These are phyloP conservation scores for Saturnispora halmiae DNA, from an alignment of 805 yeast species.

Conservation along the genomic window DNA sequence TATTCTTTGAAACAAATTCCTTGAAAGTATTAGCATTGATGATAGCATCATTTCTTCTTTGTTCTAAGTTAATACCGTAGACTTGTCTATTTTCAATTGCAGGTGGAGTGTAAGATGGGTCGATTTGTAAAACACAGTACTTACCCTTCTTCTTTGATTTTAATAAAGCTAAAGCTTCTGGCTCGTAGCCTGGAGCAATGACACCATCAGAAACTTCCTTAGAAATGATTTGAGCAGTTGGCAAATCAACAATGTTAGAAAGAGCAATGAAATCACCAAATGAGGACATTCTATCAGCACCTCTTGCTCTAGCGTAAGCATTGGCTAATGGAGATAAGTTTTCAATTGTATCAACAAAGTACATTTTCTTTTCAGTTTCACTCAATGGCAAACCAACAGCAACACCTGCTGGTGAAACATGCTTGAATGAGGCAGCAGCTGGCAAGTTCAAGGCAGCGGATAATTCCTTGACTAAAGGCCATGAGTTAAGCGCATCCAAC, in stretches of 20 bases:
- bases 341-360: constrained; percentile 91
- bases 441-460: constrained; percentile 91
- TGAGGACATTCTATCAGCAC: constrained; percentile 99
- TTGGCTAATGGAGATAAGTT: constrained; percentile 93
- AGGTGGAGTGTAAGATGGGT: constrained; percentile 86
- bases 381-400: constrained; percentile 93
- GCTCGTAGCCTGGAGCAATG: constrained; percentile 93
- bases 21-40: constrained; percentile 84
- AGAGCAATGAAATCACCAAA: constrained; percentile 98
- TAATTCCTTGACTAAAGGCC: constrained; percentile 97
- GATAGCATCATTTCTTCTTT: constrained; percentile 96
- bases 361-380: constrained; percentile 87
- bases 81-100: constrained; percentile 84
- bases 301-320: constrained; percentile 99
- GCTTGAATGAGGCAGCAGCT: constrained; percentile 98
- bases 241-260: constrained; percentile 89
- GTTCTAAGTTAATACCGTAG: constrained; percentile 90
- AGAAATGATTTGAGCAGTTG: constrained; percentile 94
- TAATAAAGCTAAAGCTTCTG: constrained; percentile 84
- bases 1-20: constrained; percentile 84
- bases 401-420: constrained; percentile 97
- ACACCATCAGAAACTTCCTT: constrained; percentile 98
- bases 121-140: constrained; percentile 92
- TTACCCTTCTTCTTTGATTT: constrained; percentile 94
- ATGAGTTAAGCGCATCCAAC: constrained; percentile 92